Conservation (phyloP, 805 yeast species). For the Sugiyamaella mastotermitis region DNA sequence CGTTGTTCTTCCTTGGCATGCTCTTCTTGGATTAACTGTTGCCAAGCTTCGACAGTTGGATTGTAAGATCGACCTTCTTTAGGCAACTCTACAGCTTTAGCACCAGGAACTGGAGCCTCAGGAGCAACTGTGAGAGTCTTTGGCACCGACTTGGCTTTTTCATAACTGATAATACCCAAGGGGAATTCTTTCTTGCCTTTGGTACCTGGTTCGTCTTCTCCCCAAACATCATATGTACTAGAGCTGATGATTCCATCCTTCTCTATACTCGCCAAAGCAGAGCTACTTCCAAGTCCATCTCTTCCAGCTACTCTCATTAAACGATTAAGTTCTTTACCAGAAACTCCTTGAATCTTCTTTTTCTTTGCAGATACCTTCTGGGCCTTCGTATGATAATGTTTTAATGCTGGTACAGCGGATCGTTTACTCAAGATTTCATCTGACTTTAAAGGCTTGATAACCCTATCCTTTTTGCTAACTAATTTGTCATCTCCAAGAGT, state of each 20-base stretch:
- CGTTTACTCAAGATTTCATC: constrained; percentile 67
- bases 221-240: constrained; percentile 66
- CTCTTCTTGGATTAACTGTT: constrained; percentile 59
- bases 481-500: constrained; percentile 51
- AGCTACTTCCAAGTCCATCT: constrained; percentile 45
- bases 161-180: constrained; percentile 22
- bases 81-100: constrained; percentile 41
- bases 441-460: constrained; percentile 44
- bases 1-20: constrained; percentile 55
- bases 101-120: constrained; percentile 50
- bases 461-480: constrained; percentile 35
- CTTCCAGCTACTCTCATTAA: constrained; percentile 76
- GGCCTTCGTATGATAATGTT: constrained; percentile 32
- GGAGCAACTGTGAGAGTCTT: constrained; percentile 49
- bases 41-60: constrained; percentile 84
- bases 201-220: constrained; percentile 18
- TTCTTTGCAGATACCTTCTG: constrained; percentile 29
- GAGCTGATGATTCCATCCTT: constrained; percentile 57
- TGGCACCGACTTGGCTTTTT: constrained; percentile 27
- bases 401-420: constrained; percentile 70
- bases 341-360: constrained; percentile 53
- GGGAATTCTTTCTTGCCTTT: constrained; percentile 11
- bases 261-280: constrained; percentile 47
- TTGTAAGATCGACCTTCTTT: constrained; percentile 91
- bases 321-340: constrained; percentile 54